Percentiles rank a stretch among this genome's conserved stretches.
These are phyloP conservation scores for Verruconis gallopava DNA, from an alignment of 2,329 filamentous ascomycete species.

Conservation along the genomic window DNA sequence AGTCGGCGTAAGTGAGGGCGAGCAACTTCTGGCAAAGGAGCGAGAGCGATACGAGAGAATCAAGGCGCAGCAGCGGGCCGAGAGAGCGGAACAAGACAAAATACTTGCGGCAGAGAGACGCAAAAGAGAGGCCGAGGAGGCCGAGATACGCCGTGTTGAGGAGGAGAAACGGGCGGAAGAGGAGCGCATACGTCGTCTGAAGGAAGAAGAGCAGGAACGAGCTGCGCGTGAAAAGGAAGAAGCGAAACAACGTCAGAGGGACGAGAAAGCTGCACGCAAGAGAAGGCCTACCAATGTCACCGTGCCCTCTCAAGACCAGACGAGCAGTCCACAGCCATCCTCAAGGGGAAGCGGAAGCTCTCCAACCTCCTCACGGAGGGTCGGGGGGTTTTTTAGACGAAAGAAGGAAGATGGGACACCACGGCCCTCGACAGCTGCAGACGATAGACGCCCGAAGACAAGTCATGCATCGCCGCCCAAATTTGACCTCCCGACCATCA, in stretches of 20 bases:
- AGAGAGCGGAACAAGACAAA: slow-evolving; percentile 2
- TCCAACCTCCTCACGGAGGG: not conserved
- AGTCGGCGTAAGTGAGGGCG: not conserved
- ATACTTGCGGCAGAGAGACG: not conserved
- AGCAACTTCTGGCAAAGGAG: slow-evolving; percentile 5
- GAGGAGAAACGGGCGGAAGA: slow-evolving; percentile 3
- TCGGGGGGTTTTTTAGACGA: slow-evolving; percentile 8
- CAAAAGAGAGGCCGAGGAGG: not conserved
- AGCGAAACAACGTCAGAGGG: not conserved
- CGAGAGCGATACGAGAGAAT: slow-evolving; percentile 3
- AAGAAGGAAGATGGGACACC: slow-evolving; percentile 4
- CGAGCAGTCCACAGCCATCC: not conserved
- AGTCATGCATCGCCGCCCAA: slow-evolving; percentile 8
- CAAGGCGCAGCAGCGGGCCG: slow-evolving; percentile 8
- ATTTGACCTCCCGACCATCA: slow-evolving; percentile 22
- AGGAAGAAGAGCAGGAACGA: not conserved
- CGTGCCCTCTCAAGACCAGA: not conserved
- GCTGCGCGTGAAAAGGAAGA: not conserved
- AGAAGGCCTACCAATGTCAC: not conserved
- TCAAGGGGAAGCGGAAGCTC: not conserved
- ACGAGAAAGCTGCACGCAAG: not conserved
- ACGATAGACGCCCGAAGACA: slow-evolving; percentile 2
- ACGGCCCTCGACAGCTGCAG: not conserved
- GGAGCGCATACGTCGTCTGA: not conserved
- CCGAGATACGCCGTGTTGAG: not conserved